Percentiles rank a stretch among this genome's conserved stretches.
phyloP scores from a whole-genome alignment of 139 green algal genomes.

The Parachlorella kessleri region DNA sequence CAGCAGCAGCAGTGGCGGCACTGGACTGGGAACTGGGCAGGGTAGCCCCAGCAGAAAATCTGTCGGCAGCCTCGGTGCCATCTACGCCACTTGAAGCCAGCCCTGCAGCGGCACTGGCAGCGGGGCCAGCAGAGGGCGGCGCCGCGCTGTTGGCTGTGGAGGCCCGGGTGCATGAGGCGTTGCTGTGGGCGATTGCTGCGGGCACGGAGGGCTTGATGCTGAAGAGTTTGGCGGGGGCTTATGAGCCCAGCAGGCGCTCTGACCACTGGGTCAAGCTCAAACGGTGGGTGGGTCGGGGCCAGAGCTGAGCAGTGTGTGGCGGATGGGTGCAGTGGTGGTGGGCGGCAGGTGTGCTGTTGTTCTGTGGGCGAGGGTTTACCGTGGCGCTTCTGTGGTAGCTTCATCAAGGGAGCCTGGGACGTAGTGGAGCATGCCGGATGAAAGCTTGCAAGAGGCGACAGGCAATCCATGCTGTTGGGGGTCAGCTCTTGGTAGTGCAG shows the following conservation, averaged over 20 bases:
- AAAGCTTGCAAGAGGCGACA: too few species aligned
- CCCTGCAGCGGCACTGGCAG: not conserved
- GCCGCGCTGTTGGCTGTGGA: constrained; percentile 4
- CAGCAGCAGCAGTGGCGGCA: too few species aligned
- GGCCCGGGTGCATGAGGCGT: constrained; percentile 48
- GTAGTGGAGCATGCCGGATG: too few species aligned
- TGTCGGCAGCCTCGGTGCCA: too few species aligned
- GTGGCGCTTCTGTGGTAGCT: too few species aligned
- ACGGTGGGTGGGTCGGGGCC: constrained; percentile 10
- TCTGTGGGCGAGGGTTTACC: too few species aligned
- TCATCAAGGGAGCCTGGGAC: too few species aligned
- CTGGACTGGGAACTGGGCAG: too few species aligned
- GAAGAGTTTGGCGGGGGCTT: constrained; percentile 68
- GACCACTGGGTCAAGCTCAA: constrained; percentile 88
- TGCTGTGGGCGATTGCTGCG: constrained; percentile 59
- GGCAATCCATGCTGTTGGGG: too few species aligned
- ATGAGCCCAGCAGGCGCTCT: constrained; percentile 75
- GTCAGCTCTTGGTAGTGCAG: too few species aligned
- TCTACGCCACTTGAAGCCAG: too few species aligned
- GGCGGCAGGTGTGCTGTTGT: not conserved
- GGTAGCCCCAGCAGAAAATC: too few species aligned
- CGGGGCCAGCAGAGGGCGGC: not conserved
- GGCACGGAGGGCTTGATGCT: constrained; percentile 87
- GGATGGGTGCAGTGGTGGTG: not conserved
- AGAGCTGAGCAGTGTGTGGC: not conserved